Base-by-base conservation (phyloP, 371 early-diverging fungal genomes). In the Gilbertella persicaria region DNA sequence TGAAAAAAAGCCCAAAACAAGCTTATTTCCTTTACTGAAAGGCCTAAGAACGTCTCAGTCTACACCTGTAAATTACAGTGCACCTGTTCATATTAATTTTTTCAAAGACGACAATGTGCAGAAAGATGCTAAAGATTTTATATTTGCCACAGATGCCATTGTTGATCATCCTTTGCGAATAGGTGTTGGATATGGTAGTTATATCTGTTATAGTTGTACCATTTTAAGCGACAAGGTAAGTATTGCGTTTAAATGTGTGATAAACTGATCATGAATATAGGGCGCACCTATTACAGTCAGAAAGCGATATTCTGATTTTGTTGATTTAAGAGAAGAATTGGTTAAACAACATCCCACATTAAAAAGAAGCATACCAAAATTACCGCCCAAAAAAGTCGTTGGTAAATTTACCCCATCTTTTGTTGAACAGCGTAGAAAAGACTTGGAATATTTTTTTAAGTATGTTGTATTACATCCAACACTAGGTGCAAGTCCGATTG, bases 291-390 rank as follows among this genome's bases (percentile, higher is more conserved):
- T 79, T 29, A 65, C 69, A 16, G 75, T 75, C 2, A 56, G 71
- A 13, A 83, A 83, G 49, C 58, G 80, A 14, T 83, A 83, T 50
- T 79, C 79, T 4, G 83, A 83, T 40, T 83, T 83, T 65, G 73
- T 78, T 10, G 74, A 71, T n/a, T 41, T 83, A 25, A 58, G 76
- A 16, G 62, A 72, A 13, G 66, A 60, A n/a, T 50, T 83, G 7
- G 10, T 77, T 0, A 62, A 66, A 30, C 50, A 66, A 4, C 75
- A 72, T 51, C 78, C 75, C 19, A 52, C 54, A 7, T 55, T 74
- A 25, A 75, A 72, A 30, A 75, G 62, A 30, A 66, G 68, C 43
- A 59, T 83, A 50, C 83, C 83, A 40, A 73, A 72, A 37, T 50
- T 83, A 42, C 83, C 83, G 4, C 80, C 77, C 3, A 83, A 83